Evolutionary conservation across 2,329 filamentous ascomycete species (phyloP).

Genomic region (Penicillium sp.): DNA sequence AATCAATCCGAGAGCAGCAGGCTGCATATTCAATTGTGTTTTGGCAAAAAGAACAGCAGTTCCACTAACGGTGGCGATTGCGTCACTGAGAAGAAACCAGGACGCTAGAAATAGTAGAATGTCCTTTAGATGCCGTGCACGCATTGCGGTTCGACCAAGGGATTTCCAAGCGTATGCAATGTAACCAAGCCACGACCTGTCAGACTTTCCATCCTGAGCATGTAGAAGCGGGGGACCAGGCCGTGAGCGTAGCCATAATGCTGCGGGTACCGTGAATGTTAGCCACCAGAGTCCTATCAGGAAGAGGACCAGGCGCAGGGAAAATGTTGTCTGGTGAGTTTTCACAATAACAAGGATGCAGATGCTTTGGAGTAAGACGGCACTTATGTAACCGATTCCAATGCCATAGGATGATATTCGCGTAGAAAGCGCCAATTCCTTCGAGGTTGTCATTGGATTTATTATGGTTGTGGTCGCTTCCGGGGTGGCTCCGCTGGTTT

Average conservation of each 20-base stretch:
- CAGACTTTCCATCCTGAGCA: conserved; percentile 38
- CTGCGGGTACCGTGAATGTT: conserved; percentile 84
- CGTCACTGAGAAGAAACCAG: conserved; percentile 95
- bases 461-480: conserved; percentile 10
- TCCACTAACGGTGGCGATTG: conserved; percentile 90
- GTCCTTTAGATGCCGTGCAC: conserved; percentile 76
- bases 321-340: conserved; percentile 79
- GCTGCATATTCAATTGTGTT: conserved; percentile 86
- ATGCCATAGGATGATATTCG: conserved; percentile 91
- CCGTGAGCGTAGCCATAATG: conserved; percentile 83
- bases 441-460: conserved; percentile 48
- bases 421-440: conserved; percentile 80
- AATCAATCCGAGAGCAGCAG: conserved; percentile 86
- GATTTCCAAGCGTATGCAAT: conserved; percentile 84
- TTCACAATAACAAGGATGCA: conserved; percentile 77
- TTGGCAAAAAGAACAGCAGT: conserved; percentile 97
- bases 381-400: conserved; percentile 89
- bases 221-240: conserved; percentile 79
- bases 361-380: conserved; percentile 80
- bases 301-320: conserved; percentile 84
- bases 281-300: conserved; percentile 93
- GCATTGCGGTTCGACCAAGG: conserved; percentile 76
- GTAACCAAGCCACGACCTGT: conserved; percentile 70
- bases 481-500: conserved; percentile 12
- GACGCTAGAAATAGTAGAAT: conserved; percentile 84